Conservation (phyloP, 163 green algal species). For the Volvox carteri region DNA sequence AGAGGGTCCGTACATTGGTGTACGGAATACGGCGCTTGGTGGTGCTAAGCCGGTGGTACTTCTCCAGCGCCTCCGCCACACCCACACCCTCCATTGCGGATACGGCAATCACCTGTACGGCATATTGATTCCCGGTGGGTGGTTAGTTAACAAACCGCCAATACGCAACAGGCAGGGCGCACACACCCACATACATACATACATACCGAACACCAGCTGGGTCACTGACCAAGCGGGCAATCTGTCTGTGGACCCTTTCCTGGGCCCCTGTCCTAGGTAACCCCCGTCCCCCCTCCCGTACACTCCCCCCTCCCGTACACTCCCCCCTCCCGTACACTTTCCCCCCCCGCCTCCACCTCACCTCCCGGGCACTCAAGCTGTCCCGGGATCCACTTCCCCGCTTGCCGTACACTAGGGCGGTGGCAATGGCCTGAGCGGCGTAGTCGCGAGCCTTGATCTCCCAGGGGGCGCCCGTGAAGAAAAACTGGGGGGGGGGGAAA, state of each 20-base stretch:
- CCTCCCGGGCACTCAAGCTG: constrained; percentile 61
- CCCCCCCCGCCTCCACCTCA: no score
- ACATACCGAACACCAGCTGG: not conserved
- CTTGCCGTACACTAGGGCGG: constrained; percentile 62
- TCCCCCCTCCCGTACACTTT: no score
- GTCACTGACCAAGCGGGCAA: not conserved
- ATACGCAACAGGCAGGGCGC: not conserved
- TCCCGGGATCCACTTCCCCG: constrained; percentile 64
- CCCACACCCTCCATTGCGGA: constrained; percentile 79
- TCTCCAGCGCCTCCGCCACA: constrained; percentile 62
- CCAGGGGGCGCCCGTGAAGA: constrained; percentile 66
- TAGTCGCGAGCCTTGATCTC: constrained; percentile 69
- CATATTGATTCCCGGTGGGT: no score
- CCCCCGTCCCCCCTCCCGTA: no score
- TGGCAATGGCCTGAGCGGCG: constrained; percentile 50
- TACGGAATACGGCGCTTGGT: constrained; percentile 63
- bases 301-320: no score
- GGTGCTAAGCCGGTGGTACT: constrained; percentile 66
- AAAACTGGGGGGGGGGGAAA: constrained; percentile 57
- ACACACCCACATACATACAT: not conserved
- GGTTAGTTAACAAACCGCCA: no score
- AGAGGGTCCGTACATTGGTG: constrained; percentile 66
- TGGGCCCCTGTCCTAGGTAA: no score
- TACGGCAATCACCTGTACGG: constrained; percentile 70
- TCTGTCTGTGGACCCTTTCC: no score